Base-by-base conservation (phyloP, 148 eudicot species). In the Camellia granthamiana region DNA sequence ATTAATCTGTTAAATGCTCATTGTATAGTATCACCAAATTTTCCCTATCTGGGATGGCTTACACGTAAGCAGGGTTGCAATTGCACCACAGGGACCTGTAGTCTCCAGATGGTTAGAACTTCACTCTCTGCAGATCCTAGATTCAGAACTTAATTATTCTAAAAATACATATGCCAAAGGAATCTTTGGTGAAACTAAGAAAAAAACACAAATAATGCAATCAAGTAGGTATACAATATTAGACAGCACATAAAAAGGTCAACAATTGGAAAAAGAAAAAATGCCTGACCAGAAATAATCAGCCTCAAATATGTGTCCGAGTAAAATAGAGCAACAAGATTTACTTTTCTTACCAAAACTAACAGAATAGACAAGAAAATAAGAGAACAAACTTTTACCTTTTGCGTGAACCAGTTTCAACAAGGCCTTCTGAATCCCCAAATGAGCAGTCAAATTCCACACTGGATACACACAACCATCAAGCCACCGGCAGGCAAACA, bases 351-450 rank as follows among this genome's bases (percentile, higher is more conserved):
- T 41, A 65, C 77, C 30, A 43, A 46, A 56, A 69, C 77, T 78
- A 56, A 56, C 23, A 64, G 7, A 43, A 75, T 41, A 63, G 14
- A 7, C 8, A 42, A 66, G 63, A 59, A 47, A 47, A 14, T 0
- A 47, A 11, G 21, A 70, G 14, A 74, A 66, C 3, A 72, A 51
- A 30, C 6, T 65, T 61, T 5, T 44, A 77, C 84, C 84, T 67
- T 71, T 81, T 81, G 18, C 80, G 38, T 49, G 80, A 81, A 43
- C 71, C 80, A 16, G 54, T 72, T 71, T 76, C 84, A 71, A 76
- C 77, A n/a, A 44, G 64, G 30, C 76, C 77, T 70, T 76, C 84
- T 21, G 60, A 61, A 16, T 81, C 84, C 21, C 56, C 69, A 76
- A 41, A 56, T 0, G 80, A 76, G 71, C 76, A 58, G 51, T 81